Evolutionary conservation across 345 rosid species (phyloP), one percentile per base, ranked within the genome.

Genomic region (Brassica rapa): DNA sequence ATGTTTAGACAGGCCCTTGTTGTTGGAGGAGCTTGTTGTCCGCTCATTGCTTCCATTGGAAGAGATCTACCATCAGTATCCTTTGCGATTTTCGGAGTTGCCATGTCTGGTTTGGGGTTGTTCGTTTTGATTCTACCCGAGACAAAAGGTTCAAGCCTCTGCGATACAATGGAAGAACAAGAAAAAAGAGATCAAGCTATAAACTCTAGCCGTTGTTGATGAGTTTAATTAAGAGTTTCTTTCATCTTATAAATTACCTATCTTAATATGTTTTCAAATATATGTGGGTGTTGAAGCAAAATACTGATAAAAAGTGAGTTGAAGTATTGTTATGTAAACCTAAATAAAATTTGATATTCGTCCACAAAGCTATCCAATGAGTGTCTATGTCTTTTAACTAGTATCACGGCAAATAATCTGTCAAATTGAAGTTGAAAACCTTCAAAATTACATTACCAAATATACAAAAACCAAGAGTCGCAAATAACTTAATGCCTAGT

Each of bases 331-430:
- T 39, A 1, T 5, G 49, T 39, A 66, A 65, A 27, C 51, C 71
- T 57, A 65, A 46, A 78, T 35, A 19, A 27, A 39, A 11, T 63
- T 68, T 68, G 60, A 59, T 74, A 80, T 61, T 74, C 75, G 68
- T 74, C 79, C 41, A 80, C 66, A 80, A 69, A 74, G 66, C 39
- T 74, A 62, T 70, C 75, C 62, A 56, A 68, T 29, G 86, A 82
- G 37, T 75, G 83, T 39, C 83, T 82, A 62, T 91, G 89, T 73
- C 85, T 91, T 72, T 90, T 93, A 75, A 92, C 86, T 41, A 90
- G 87, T 73, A 92, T 8, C 43, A 37, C 10, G 8, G 10, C 51
- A 41, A 41, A 41, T 41, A 41, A 11, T 11, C 4, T 41, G 51
- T 41, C 51, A 41, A 11, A 10, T 11, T 41, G 51, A 7, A 41